Percentiles rank a stretch among this genome's conserved stretches.
Conservation (phyloP, 2,329 filamentous ascomycete genomes). For the Bipolaris bicolor region DNA sequence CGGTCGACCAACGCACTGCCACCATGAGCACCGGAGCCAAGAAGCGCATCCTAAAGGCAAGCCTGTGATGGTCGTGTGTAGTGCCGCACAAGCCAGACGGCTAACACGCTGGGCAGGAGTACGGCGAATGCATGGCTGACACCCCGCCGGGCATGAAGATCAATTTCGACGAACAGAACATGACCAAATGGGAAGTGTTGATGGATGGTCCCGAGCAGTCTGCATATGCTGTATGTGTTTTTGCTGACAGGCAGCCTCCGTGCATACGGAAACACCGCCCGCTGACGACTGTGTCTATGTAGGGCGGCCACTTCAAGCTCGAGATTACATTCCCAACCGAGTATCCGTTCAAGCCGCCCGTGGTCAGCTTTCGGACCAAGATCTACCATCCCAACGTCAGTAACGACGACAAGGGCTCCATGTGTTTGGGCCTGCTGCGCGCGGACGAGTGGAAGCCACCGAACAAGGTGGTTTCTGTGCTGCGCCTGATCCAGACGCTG, state of each 20-base stretch:
- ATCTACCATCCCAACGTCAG: slow-evolving; percentile 96
- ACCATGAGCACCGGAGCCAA: slow-evolving; percentile 48
- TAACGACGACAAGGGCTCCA: slow-evolving; percentile 81
- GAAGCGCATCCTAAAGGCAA: slow-evolving; percentile 56
- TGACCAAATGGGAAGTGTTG: slow-evolving; percentile 71
- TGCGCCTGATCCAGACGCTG: slow-evolving; percentile 76
- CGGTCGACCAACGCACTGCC: slow-evolving; percentile 17
- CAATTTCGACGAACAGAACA: slow-evolving; percentile 65
- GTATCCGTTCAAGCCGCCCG: slow-evolving; percentile 90
- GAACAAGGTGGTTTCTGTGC: slow-evolving; percentile 74
- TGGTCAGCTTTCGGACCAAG: slow-evolving; percentile 80
- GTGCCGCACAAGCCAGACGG: background rate
- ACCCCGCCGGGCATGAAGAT: slow-evolving; percentile 48
- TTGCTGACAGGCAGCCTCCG: background rate
- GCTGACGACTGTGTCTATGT: slow-evolving; percentile 17
- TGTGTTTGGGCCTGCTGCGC: slow-evolving; percentile 86
- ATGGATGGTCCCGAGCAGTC: slow-evolving; percentile 71
- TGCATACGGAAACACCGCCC: slow-evolving; percentile 1
- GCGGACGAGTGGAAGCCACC: slow-evolving; percentile 91
- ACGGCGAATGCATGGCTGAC: slow-evolving; percentile 45
- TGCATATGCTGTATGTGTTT: slow-evolving; percentile 65
- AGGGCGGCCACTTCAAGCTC: slow-evolving; percentile 77
- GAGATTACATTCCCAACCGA: slow-evolving; percentile 74
- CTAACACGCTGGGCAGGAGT: slow-evolving; percentile 39
- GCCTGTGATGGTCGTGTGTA: slow-evolving; percentile 6